phyloP scores from a whole-genome alignment of 176 grass and related monocot genomes.

The Chloris gayana region DNA sequence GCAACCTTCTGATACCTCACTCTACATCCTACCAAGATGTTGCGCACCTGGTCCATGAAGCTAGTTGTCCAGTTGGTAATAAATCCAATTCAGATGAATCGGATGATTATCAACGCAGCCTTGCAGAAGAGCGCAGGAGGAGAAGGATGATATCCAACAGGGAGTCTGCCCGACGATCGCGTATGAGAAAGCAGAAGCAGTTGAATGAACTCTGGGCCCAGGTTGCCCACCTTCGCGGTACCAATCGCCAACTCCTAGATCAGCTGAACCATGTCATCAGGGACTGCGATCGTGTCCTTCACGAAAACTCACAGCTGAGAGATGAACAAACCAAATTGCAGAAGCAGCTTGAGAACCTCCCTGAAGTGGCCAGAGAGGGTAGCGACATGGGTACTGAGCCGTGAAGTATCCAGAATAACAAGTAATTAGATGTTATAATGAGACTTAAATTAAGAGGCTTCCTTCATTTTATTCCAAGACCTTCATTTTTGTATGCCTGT shows the following conservation, averaged over 20 bases:
- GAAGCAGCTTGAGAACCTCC: slow-evolving; percentile 64
- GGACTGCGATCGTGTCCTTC: slow-evolving; percentile 54
- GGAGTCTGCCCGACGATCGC: slow-evolving; percentile 89
- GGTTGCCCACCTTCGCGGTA: slow-evolving; percentile 64
- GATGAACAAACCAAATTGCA: slow-evolving; percentile 48
- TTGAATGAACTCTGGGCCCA: slow-evolving; percentile 73
- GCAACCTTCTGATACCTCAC: slow-evolving; percentile 37
- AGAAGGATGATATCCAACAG: slow-evolving; percentile 96
- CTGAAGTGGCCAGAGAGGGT: slow-evolving; percentile 43
- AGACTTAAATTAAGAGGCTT: slow-evolving; percentile 47
- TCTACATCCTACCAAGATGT: slow-evolving; percentile 36
- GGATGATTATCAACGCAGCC: slow-evolving; percentile 45
- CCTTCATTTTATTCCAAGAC: slow-evolving; percentile 30
- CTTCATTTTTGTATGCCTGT: slow-evolving; percentile 50
- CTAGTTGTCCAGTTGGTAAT: slow-evolving; percentile 37
- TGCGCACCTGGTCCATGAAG: slow-evolving; percentile 49
- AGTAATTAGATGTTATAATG: slow-evolving; percentile 42
- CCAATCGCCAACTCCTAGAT: slow-evolving; percentile 75
- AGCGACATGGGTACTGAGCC: slow-evolving; percentile 1
- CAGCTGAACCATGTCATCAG: slow-evolving; percentile 77
- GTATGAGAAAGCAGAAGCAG: slow-evolving; percentile 98
- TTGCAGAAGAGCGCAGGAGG: slow-evolving; percentile 74
- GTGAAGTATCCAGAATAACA: slow-evolving; percentile 38
- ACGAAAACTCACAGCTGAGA: slow-evolving; percentile 72
- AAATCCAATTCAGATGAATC: slow-evolving; percentile 67